A percentile compares a stretch with the other conserved stretches of the same genome.
These are phyloP conservation scores for Delphinella strobiligena DNA, from an alignment of 2,329 filamentous ascomycete species.

Conservation along the genomic window DNA sequence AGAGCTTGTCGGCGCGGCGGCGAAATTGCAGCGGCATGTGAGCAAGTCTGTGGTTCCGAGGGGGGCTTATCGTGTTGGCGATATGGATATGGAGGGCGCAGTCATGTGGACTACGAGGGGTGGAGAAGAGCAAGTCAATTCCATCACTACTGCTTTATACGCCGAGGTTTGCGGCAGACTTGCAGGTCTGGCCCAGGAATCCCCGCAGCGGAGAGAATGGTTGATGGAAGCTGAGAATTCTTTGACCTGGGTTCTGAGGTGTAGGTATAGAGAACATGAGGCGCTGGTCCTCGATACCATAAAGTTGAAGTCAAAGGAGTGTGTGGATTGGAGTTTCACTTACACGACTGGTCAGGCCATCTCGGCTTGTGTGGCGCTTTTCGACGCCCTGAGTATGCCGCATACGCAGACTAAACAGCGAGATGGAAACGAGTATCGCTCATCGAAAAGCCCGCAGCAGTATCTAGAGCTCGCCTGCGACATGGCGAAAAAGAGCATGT, in stretches of 20 bases:
- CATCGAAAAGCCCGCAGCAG: no score
- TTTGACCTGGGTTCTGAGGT: conserved; percentile 17
- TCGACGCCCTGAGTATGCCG: conserved; percentile 1
- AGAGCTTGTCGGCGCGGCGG: background rate
- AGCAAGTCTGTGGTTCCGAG: conserved; percentile 10
- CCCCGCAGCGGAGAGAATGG: conserved; percentile 9
- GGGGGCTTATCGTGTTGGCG: conserved; percentile 12
- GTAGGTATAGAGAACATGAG: conserved; percentile 15
- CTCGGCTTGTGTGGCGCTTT: conserved; percentile 14
- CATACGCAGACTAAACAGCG: no score
- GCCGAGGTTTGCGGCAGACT: conserved; percentile 17
- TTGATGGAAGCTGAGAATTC: conserved; percentile 14
- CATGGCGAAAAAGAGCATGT: conserved; percentile 15
- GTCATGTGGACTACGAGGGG: conserved; percentile 8
- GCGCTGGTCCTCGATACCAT: conserved; percentile 17
- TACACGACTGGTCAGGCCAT: conserved; percentile 18
- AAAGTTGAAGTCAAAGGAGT: conserved; percentile 12
- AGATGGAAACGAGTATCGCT: background rate
- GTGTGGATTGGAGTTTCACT: conserved; percentile 17
- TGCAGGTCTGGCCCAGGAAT: conserved; percentile 13
- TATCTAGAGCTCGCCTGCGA: conserved; percentile 16
- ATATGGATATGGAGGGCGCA: conserved; percentile 16
- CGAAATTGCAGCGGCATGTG: conserved; percentile 4
- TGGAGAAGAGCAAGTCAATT: conserved; percentile 8
- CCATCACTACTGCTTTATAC: conserved; percentile 11